Base-by-base conservation (phyloP, 768 basidiomycete species). In the Boletellus ananas region DNA sequence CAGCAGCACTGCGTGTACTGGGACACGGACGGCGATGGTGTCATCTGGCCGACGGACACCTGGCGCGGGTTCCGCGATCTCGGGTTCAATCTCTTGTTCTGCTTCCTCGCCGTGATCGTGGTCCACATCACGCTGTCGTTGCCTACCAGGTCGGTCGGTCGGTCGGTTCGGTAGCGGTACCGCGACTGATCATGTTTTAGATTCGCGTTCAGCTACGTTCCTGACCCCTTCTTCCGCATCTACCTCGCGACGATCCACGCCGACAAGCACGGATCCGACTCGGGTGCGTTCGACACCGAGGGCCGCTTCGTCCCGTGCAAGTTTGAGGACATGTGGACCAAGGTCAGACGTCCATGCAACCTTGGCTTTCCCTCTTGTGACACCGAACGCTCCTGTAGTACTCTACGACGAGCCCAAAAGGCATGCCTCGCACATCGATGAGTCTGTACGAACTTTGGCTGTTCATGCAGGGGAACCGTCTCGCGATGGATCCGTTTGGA, bases 31-130 rank as follows among this genome's bases (percentile, higher is more conserved):
- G 27, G 51, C 4, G 76, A 78, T 46, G 73, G 74, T 3, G 49
- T 76, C 39, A 71, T 78, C 44, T 77, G 72, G 71, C 76, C 75
- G 4, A 47, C 55, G 11, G 73, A 77, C 45, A 77, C 76, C 8
- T 75, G 62, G 59, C 53, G 57, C 7, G 74, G 71, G 14, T 73
- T 76, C 57, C 66, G 69, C 50, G 64, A 65, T 23, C 67, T 78
- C 25, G 71, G 72, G 7, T 77, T 72, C 68, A 65, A 67, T 45
- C n/a, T 72, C 42, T 47, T 73, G 39, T 65, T 76, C 47, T 56
- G 63, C 48, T 43, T 72, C 17, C 45, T 72, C 25, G 65, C 72
- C 31, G 57, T 58, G 46, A 54, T 73, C 51, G 56, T 70, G 46
- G 62, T 75, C 29, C 71, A 74, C 55, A 20, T 36, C 33, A 47